phyloP scores from a whole-genome alignment of 129 eudicot genomes.

The Flaveria ramosissima region DNA sequence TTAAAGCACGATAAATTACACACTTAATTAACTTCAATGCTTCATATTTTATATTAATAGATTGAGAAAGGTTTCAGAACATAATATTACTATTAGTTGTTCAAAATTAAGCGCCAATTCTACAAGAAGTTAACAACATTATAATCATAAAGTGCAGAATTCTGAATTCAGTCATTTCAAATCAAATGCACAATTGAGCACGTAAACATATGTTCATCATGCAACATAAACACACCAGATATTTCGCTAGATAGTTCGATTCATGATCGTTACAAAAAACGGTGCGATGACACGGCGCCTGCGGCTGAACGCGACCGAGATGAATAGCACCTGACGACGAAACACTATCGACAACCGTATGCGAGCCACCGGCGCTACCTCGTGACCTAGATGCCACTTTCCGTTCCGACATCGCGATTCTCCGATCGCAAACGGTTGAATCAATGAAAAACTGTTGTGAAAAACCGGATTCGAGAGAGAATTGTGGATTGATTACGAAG shows the following conservation, averaged over 20 bases:
- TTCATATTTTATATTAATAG: too few relatives aligned
- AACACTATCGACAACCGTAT: slow-evolving; percentile 27
- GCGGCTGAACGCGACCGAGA: slow-evolving; percentile 83
- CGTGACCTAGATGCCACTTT: slow-evolving; percentile 58
- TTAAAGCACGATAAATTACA: too few relatives aligned
- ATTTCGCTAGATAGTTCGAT: slow-evolving; percentile 67
- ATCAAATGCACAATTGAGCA: not conserved
- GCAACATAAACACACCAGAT: slow-evolving; percentile 48
- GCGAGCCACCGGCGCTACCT: slow-evolving; percentile 32
- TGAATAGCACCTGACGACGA: slow-evolving; percentile 56
- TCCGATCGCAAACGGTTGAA: slow-evolving; percentile 41
- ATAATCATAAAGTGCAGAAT: not conserved
- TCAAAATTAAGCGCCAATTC: slow-evolving; percentile 10
- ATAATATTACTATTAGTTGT: not conserved
- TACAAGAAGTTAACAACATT: not conserved
- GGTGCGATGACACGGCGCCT: slow-evolving; percentile 93
- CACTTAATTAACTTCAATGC: too few relatives aligned
- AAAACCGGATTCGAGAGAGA: not conserved
- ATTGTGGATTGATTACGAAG: not conserved
- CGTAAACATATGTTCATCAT: not conserved
- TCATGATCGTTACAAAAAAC: slow-evolving; percentile 92
- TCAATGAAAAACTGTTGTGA: slow-evolving; percentile 24
- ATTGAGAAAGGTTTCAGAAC: too few relatives aligned
- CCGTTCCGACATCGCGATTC: slow-evolving; percentile 36
- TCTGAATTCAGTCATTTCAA: not conserved